Conservation (phyloP, 2,329 filamentous ascomycete genomes). For the Colletotrichum sp. region DNA sequence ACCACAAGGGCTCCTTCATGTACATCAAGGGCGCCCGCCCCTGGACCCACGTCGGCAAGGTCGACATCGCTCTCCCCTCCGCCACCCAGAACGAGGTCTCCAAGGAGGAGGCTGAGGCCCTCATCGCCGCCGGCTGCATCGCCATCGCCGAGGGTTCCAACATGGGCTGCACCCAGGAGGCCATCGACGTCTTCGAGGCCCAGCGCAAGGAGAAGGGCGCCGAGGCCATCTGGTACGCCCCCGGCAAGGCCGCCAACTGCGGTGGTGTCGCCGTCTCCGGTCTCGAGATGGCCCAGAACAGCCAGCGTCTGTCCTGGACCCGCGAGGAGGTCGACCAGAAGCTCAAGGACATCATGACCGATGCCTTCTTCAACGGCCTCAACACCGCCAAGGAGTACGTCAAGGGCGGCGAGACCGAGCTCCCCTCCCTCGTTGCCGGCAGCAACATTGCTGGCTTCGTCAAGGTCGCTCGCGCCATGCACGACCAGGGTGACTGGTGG, state of each 20-base stretch:
- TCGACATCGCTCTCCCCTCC: conserved; percentile 90
- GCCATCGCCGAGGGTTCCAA: conserved; percentile 97
- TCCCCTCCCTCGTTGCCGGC: conserved; percentile 89
- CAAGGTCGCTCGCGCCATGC: conserved; percentile 95
- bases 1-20: conserved; percentile 71
- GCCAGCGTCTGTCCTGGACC: conserved; percentile 83
- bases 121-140: conserved; percentile 77
- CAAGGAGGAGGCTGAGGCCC: conserved; percentile 83
- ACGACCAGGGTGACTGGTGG: conserved; percentile 97
- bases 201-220: conserved; percentile 72
- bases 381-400: conserved; percentile 91
- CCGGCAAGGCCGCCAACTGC: conserved; percentile 96
- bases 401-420: conserved; percentile 76
- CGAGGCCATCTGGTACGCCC: conserved; percentile 89
- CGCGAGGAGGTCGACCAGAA: conserved; percentile 88
- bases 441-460: conserved; percentile 98
- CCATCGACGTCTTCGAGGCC: conserved; percentile 91
- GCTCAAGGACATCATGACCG: conserved; percentile 94
- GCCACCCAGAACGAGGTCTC: conserved; percentile 98
- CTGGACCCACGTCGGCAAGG: conserved; percentile 87
- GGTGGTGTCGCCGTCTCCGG: conserved; percentile 97
- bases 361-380: conserved; percentile 88
- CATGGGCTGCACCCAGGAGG: conserved; percentile 98
- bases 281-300: conserved; percentile 99
- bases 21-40: conserved; percentile 89